phyloP scores from a whole-genome alignment of 2,329 filamentous ascomycete genomes.

The Fusarium siculi region DNA sequence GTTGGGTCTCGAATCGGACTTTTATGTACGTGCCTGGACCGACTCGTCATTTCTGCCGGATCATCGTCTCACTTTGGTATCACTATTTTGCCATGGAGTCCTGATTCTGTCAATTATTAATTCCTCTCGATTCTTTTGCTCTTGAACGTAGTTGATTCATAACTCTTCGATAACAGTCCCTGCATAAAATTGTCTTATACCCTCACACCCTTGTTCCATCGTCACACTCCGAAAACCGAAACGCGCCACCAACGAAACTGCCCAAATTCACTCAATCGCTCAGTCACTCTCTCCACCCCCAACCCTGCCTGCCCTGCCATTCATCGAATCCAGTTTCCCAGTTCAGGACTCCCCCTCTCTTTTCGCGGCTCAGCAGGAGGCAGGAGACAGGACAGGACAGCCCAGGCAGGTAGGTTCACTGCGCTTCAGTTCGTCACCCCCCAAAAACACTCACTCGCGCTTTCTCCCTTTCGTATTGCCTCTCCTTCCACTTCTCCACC shows the following conservation, averaged over 20 bases:
- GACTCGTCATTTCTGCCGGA: background rate
- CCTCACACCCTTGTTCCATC: conserved; percentile 6
- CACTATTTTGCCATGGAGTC: background rate
- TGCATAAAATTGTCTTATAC: conserved; percentile 27
- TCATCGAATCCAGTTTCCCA: conserved; percentile 18
- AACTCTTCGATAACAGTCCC: conserved; percentile 7
- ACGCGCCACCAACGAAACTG: conserved; percentile 32
- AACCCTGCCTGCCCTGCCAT: conserved; percentile 24
- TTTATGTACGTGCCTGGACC: conserved; percentile 5
- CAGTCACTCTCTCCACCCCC: conserved; percentile 11
- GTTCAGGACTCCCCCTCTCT: conserved; percentile 7
- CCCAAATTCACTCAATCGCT: conserved; percentile 5
- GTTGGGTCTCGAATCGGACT: conserved; percentile 14
- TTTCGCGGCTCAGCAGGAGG: background rate
- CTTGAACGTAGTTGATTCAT: background rate
- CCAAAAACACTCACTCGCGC: conserved; percentile 25
- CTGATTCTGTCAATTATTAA: background rate
- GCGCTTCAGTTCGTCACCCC: conserved; percentile 8
- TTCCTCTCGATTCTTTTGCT: background rate
- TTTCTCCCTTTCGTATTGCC: conserved; percentile 31
- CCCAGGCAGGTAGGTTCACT: background rate
- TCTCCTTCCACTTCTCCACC: conserved; percentile 32
- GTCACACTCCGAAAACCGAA: conserved; percentile 15
- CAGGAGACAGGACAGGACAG: background rate
- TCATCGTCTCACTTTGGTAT: background rate